Evolutionary conservation across 257 asterid species (phyloP), one percentile per base, ranked within the genome.

Genomic region (Craterostigma plantagineum): DNA sequence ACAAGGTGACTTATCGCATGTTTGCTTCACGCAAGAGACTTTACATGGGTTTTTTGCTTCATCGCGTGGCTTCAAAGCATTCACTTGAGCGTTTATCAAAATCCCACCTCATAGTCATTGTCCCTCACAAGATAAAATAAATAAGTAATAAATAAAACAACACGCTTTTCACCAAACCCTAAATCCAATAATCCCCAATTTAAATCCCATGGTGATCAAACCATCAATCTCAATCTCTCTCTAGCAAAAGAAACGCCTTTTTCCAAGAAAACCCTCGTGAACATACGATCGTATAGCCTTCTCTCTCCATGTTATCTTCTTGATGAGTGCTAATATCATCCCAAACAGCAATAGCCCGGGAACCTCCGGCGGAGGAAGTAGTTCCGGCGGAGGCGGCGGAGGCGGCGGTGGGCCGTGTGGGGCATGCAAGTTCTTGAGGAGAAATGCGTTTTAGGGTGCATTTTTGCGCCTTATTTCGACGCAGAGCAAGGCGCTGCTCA

Each of bases 11-110:
- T 82, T 70, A 74, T 74, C 73, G 55, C 92, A 79, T 87, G 91
- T 79, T 87, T n/a, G 95, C 93, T 82, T 86, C 93, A 87, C 98
- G 95, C 98, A 79, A 87, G 74, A 93, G 71, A 67, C 91, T n/a
- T 63, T n/a, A 14, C 61, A 63, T 65, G 63, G 61, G 92, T n/a
- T 2, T 23, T n/a, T 74, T 82, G 93, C 92, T 79, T 75, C 92
- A 68, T 76, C 80, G 91, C 94, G 92, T 87, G 92, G 83, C 93
- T 78, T 82, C 84, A 65, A 86, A 78, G 97, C 39, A 63, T 86
- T 72, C 67, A 68, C 67, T 72, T 64, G 34, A 66, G 58, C 53
- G 60, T 68, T n/a, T n/a, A 57, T 64, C 3, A 40, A 8, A 59
- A 54, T 7, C 38, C 54, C 9, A 33, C 42, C 36, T 60, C 27